A percentile compares a stretch with the other conserved stretches of the same genome.
phyloP scores from a whole-genome alignment of 495 filamentous ascomycete genomes.

The Letharia columbiana region DNA sequence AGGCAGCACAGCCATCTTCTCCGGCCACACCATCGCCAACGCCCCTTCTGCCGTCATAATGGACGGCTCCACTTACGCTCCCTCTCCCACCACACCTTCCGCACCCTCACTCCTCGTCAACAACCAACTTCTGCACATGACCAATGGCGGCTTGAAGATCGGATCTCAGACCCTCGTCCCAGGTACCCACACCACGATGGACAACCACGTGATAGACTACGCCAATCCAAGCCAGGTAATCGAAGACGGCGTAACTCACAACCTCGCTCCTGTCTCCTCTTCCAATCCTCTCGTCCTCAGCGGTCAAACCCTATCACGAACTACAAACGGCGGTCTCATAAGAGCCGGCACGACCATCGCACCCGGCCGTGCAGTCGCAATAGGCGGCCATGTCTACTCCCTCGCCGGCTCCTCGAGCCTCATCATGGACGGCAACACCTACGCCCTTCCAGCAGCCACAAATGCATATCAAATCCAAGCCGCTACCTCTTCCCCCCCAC shows the following conservation, averaged over 20 bases:
- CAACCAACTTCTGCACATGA: conserved; percentile 16
- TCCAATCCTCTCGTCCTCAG: conserved; percentile 9
- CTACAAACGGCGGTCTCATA: conserved; percentile 11
- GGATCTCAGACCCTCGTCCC: conserved; percentile 6
- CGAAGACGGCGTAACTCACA: conserved; percentile 12
- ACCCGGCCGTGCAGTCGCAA: conserved; percentile 1
- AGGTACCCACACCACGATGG: conserved; percentile 1
- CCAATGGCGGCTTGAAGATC: conserved; percentile 10
- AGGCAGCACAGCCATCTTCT: conserved; percentile 12
- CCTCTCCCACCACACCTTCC: conserved; percentile 18
- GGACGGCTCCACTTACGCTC: conserved; percentile 26
- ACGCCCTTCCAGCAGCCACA: conserved; percentile 13
- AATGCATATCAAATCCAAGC: conserved; percentile 13
- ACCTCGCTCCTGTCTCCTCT: conserved; percentile 9
- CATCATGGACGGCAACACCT: conserved; percentile 11
- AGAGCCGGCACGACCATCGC: conserved; percentile 11
- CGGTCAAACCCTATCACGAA: conserved; percentile 9
- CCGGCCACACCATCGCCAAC: conserved; percentile 18
- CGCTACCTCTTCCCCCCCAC: not conserved
- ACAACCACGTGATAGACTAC: conserved; percentile 9
- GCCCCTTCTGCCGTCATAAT: conserved; percentile 9
- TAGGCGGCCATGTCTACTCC: conserved; percentile 9
- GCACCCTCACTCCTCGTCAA: conserved; percentile 21
- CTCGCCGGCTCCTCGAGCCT: conserved; percentile 15
- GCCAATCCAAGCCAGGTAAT: conserved; percentile 11